phyloP scores from a whole-genome alignment of 2,329 filamentous ascomycete species.

The Emydomyces testavorans region DNA sequence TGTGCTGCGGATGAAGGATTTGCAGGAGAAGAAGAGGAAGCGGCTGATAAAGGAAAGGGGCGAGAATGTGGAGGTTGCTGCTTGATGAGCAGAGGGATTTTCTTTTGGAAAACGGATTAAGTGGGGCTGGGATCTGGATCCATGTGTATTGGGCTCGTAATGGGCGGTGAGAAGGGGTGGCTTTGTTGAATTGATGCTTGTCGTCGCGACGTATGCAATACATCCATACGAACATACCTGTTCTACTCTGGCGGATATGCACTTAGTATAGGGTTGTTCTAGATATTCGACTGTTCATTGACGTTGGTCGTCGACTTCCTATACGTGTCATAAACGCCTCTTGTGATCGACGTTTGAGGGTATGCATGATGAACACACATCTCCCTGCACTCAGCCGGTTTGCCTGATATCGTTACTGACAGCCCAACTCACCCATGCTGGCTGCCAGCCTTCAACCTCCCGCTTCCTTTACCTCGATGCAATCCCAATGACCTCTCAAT shows the following conservation, averaged over 20 bases:
- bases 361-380: no score
- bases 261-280: no score
- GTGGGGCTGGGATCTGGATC: neutral
- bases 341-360: no score
- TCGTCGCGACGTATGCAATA: no score
- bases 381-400: no score
- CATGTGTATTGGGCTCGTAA: no score
- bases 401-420: neutral
- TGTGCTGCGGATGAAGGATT: constrained; percentile 26
- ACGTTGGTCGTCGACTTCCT: no score
- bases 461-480: constrained; percentile 36
- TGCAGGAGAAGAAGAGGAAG: constrained; percentile 17
- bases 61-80: constrained; percentile 1
- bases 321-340: no score
- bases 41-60: constrained; percentile 1
- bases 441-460: constrained; percentile 19
- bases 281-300: no score
- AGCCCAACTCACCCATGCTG: constrained; percentile 1
- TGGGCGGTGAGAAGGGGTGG: neutral
- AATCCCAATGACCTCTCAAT: constrained; percentile 41
- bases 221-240: no score
- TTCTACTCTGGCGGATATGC: no score
- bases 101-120: neutral
- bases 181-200: neutral
- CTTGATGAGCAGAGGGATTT: neutral